Evolutionary conservation across 176 grass and related monocot species (phyloP), one percentile per base, ranked within the genome.

Genomic region (Aegilops speltoides): DNA sequence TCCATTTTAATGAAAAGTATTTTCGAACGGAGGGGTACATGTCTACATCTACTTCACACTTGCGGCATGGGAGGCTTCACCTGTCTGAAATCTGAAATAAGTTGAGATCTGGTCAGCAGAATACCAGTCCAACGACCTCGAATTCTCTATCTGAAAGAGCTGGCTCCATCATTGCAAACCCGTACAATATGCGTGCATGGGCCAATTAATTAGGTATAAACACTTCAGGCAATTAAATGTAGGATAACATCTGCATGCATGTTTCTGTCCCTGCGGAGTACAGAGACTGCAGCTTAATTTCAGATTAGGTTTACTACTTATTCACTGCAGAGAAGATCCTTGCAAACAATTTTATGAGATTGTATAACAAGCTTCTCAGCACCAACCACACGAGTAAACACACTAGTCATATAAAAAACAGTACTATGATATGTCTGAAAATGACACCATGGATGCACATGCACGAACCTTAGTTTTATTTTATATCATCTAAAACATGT

Each of bases 71-170:
- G 89, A 85, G 72, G 78, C 52, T 88, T 82, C 89, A 85, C 77
- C 31, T 83, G 37, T 72, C 72, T 40, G 62, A 69, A 66, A 65
- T 66, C 72, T 77, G 60, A 76, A 77, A 65, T 77, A 65, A 81
- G 77, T 85, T 80, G 29, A 88, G 82, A 81, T 88, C 52, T 91
- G 38, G 69, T 91, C 85, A 82, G 75, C 45, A 84, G 66, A 76
- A 36, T 36, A 36, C 34, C 84, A 68, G 46, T 26, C 29, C 69
- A 36, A 20, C 89, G 28, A 33, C 68, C 61, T 81, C 69, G 13
- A 73, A 81, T 29, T 81, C 70, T 88, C 77, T 71, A 31, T 83
- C 73, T 65, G 17, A 43, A 76, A n/a, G 82, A 83, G 71, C 71
- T 85, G 77, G 81, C 61, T 81, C 62, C 81, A 91, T 85, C 78